These are phyloP conservation scores for Colletotrichum simmondsii DNA, from an alignment of 2,329 filamentous ascomycete genomes.

Conservation along the genomic window DNA sequence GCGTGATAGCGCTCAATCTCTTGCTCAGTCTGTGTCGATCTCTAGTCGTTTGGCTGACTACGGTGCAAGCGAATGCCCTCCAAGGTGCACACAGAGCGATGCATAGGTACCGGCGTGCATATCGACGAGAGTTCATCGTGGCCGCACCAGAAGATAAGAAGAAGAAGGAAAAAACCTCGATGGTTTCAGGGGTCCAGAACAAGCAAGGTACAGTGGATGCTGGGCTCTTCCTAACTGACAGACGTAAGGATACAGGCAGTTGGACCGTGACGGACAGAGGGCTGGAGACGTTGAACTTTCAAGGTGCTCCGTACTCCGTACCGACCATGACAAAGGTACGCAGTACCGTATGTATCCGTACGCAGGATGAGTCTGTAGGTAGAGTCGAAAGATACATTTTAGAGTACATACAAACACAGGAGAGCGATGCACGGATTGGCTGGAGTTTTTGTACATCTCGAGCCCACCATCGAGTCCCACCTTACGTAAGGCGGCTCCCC, in stretches of 20 bases:
- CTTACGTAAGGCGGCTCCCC: slow-evolving; percentile 26
- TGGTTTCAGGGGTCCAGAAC: slow-evolving; percentile 34
- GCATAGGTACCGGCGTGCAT: neutral
- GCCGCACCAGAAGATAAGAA: slow-evolving; percentile 23
- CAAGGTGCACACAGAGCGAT: too few relatives aligned
- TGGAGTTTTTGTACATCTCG: slow-evolving; percentile 13
- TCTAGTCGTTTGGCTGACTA: neutral
- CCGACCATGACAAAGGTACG: neutral
- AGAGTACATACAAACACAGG: neutral
- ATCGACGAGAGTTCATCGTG: slow-evolving; percentile 5
- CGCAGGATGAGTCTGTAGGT: too few relatives aligned
- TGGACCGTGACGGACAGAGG: neutral
- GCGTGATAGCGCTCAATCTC: neutral
- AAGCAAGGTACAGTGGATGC: slow-evolving; percentile 29
- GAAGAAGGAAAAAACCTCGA: slow-evolving; percentile 22
- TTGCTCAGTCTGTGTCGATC: neutral
- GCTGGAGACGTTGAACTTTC: slow-evolving; percentile 21
- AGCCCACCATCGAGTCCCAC: neutral
- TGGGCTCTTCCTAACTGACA: slow-evolving; percentile 24
- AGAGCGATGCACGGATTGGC: slow-evolving; percentile 21
- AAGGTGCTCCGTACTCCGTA: neutral
- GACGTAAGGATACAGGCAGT: slow-evolving; percentile 6
- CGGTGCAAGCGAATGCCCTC: neutral
- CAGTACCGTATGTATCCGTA: neutral
- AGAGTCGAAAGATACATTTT: neutral